Evolutionary conservation across 345 rosid species (phyloP).

Genomic region (Boechera divaricarpa): DNA sequence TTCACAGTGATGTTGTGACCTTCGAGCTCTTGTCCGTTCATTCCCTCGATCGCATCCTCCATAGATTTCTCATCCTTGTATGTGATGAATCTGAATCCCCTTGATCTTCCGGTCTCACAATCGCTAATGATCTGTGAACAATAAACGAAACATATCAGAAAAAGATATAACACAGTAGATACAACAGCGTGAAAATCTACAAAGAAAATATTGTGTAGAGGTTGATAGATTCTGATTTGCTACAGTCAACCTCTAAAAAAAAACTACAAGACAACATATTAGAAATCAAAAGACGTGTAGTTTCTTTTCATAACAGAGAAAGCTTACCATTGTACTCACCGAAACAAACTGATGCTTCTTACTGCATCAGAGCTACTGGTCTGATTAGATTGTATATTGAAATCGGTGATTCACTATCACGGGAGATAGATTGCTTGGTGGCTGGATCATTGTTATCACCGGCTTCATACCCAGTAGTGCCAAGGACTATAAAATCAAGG

Average conservation of each 20-base stretch:
- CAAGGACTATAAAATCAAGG: constrained; percentile 64
- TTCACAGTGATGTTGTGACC: background rate
- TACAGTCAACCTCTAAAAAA: background rate
- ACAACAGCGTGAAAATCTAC: background rate
- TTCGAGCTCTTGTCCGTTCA: background rate
- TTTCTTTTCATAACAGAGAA: constrained; percentile 1
- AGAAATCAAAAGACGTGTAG: no score
- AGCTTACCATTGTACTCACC: constrained; percentile 42
- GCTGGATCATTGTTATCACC: constrained; percentile 43
- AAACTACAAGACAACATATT: background rate
- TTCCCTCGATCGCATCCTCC: background rate
- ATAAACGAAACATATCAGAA: no score
- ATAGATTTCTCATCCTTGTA: background rate
- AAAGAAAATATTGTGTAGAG: background rate
- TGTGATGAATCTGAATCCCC: constrained; percentile 3
- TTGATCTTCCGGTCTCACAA: background rate
- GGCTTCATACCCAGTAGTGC: constrained; percentile 53
- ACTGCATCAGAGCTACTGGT: constrained; percentile 58
- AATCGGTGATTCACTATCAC: constrained; percentile 47
- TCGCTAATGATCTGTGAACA: no score
- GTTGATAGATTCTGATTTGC: background rate
- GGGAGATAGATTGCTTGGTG: constrained; percentile 37
- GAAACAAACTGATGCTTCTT: constrained; percentile 30
- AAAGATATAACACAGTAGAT: background rate
- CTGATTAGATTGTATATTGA: constrained; percentile 54